Conservation (phyloP, 192 early-diverging fungal species). For the Thamnidium elegans region DNA sequence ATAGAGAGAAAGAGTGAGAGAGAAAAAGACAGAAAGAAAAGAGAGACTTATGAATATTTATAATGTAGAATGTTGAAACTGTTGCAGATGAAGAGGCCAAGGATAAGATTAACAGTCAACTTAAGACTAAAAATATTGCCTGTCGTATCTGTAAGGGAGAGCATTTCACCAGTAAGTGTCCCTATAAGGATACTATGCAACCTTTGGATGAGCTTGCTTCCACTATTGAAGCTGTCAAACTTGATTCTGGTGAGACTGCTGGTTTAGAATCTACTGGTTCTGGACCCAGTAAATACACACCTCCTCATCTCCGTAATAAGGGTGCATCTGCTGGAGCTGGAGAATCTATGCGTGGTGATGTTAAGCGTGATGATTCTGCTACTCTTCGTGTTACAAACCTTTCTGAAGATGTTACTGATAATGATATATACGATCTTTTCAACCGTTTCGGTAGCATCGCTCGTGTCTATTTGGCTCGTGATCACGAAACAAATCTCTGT, state of each 20-base stretch:
- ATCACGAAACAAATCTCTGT: slow-evolving; percentile 81
- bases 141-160: slow-evolving; percentile 97
- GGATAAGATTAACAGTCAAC: slow-evolving; percentile 50
- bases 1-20: background rate
- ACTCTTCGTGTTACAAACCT: slow-evolving; percentile 94
- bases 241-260: slow-evolving; percentile 30
- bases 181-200: slow-evolving; percentile 93
- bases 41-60: background rate
- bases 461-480: slow-evolving; percentile 83
- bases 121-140: slow-evolving; percentile 78
- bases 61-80: slow-evolving; percentile 20
- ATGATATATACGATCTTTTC: slow-evolving; percentile 87
- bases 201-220: slow-evolving; percentile 69
- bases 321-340: slow-evolving; percentile 33
- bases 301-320: slow-evolving; percentile 80
- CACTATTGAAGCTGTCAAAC: slow-evolving; percentile 39
- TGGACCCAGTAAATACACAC: slow-evolving; percentile 73
- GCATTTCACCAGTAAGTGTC: slow-evolving; percentile 96
- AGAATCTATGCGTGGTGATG: slow-evolving; percentile 45
- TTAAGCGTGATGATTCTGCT: slow-evolving; percentile 64
- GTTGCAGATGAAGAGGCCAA: slow-evolving; percentile 64
- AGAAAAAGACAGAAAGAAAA: background rate
- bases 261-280: background rate
- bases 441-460: slow-evolving; percentile 78
- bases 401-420: slow-evolving; percentile 89